These are phyloP conservation scores for Abrus pulchellus DNA, from an alignment of 306 rosid genomes.

Conservation along the genomic window DNA sequence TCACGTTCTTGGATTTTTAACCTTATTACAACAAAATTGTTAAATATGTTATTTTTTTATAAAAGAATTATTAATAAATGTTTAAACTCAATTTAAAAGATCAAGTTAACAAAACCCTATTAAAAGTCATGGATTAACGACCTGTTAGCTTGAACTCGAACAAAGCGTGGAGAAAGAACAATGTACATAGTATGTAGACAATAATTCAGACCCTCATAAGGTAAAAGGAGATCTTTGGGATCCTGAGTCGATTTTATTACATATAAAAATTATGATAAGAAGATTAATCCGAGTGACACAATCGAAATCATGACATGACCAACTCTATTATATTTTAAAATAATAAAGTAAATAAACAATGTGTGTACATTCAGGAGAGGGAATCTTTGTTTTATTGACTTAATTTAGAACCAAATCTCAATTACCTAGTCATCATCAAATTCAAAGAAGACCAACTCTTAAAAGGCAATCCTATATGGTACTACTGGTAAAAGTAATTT, in stretches of 20 bases:
- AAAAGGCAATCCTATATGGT: background rate
- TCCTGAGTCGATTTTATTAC: background rate
- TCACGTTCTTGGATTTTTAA: no score
- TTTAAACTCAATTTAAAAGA: no score
- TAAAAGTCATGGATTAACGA: slow-evolving; percentile 3
- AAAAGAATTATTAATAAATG: no score
- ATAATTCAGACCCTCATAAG: background rate
- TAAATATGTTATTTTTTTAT: no score
- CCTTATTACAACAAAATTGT: no score
- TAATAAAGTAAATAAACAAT: background rate
- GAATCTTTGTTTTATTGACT: slow-evolving; percentile 13
- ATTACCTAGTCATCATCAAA: background rate
- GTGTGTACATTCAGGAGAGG: background rate
- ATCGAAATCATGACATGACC: slow-evolving; percentile 22
- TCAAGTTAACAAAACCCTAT: background rate
- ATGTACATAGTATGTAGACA: background rate
- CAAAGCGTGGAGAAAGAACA: background rate
- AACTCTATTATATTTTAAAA: background rate
- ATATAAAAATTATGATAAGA: background rate
- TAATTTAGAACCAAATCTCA: background rate
- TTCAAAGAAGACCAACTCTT: background rate
- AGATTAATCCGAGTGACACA: slow-evolving; percentile 3
- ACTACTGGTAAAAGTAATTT: background rate
- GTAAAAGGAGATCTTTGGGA: background rate
- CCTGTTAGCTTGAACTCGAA: background rate